Conservation (phyloP, 176 grass and related monocot genomes). For the Juncus inflexus region DNA sequence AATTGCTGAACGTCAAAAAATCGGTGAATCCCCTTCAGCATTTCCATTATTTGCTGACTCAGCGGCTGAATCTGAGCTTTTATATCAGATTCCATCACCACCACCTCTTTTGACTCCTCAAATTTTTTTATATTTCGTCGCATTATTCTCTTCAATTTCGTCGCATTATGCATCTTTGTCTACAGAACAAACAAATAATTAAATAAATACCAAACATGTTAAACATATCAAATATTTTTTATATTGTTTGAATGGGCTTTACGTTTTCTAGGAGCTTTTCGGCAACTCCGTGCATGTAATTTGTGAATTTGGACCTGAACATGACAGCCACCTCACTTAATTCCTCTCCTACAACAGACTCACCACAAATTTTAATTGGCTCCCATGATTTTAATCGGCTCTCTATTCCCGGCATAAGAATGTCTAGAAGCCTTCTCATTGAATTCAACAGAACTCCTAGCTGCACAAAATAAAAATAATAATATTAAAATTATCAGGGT, state of each 20-base stretch:
- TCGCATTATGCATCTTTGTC: conserved; percentile 72
- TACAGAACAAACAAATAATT: conserved; percentile 19
- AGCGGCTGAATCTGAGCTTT: conserved; percentile 76
- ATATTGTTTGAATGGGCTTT: conserved; percentile 17
- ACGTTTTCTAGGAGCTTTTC: conserved; percentile 95
- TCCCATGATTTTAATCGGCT: conserved; percentile 88
- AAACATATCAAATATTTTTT: background rate
- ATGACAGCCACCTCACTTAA: conserved; percentile 84
- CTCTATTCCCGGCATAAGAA: conserved; percentile 72
- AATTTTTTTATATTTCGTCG: no score
- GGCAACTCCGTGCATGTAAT: conserved; percentile 87
- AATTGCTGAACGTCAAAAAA: conserved; percentile 88
- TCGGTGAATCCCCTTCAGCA: conserved; percentile 69
- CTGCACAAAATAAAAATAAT: conserved; percentile 31
- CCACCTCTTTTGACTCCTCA: conserved; percentile 72
- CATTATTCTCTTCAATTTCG: conserved; percentile 95
- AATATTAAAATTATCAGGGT: no score
- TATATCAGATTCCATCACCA: conserved; percentile 84
- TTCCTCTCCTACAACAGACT: conserved; percentile 69
- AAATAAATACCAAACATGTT: no score
- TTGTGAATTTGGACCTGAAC: conserved; percentile 90
- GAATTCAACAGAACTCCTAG: conserved; percentile 96
- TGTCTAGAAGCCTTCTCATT: conserved; percentile 89
- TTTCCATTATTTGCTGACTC: conserved; percentile 67
- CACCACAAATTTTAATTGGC: conserved; percentile 50